Evolutionary conservation across 176 grass and related monocot genomes (phyloP).

Genomic region (Bonia amplexicaulis): DNA sequence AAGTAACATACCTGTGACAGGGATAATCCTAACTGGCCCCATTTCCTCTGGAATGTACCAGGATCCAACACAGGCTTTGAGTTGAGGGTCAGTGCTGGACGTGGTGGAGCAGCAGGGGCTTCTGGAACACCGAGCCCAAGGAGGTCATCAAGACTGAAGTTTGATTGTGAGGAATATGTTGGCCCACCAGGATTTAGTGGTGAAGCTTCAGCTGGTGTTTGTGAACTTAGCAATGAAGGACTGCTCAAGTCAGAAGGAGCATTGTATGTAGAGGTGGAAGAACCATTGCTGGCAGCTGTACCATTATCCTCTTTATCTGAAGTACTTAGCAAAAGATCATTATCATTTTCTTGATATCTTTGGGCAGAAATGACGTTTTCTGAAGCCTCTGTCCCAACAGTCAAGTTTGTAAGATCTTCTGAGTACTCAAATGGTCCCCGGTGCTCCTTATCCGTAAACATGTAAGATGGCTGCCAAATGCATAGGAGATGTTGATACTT

Average conservation of each 20-base stretch:
- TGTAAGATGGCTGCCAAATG: constrained; percentile 81
- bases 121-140: constrained; percentile 64
- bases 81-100: constrained; percentile 62
- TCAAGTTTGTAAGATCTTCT: constrained; percentile 72
- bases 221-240: constrained; percentile 47
- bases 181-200: constrained; percentile 38
- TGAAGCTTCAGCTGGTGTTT: constrained; percentile 42
- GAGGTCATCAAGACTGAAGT: constrained; percentile 86
- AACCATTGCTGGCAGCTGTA: constrained; percentile 48
- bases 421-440: constrained; percentile 93
- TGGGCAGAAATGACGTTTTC: constrained; percentile 70
- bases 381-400: constrained; percentile 52
- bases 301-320: constrained; percentile 91
- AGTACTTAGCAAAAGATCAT: constrained; percentile 92
- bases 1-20: constrained; percentile 68
- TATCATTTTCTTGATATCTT: constrained; percentile 97
- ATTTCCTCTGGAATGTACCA: constrained; percentile 92
- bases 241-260: constrained; percentile 63
- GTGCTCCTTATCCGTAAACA: constrained; percentile 98
- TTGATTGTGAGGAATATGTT: constrained; percentile 37
- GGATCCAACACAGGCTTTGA: constrained; percentile 81
- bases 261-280: constrained; percentile 70
- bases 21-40: constrained; percentile 73
- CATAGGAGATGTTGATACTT: constrained; percentile 24
- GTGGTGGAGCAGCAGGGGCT: constrained; percentile 34